A percentile compares a stretch with the other conserved stretches of the same genome.
phyloP scores from a whole-genome alignment of 2,329 filamentous ascomycete genomes.

The Gaeumannomyces sp. region DNA sequence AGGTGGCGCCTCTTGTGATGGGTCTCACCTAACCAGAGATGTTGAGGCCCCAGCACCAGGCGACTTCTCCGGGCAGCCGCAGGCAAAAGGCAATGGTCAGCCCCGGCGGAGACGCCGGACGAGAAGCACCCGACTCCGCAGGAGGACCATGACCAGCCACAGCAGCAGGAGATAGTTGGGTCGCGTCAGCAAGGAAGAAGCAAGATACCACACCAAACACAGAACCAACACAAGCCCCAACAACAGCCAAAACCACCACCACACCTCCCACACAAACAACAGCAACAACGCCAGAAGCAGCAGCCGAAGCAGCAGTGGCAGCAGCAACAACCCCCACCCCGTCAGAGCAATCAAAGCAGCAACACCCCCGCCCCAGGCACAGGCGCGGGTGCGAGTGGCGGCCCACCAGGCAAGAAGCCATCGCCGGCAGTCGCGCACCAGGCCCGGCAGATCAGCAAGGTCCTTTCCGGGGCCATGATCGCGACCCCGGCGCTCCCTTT shows the following conservation, averaged over 20 bases:
- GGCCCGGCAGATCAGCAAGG: background rate
- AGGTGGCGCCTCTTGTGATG: too few species aligned
- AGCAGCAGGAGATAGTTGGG: background rate
- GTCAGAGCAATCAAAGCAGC: background rate
- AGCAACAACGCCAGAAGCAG: background rate
- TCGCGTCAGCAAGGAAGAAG: background rate
- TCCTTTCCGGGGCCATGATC: constrained; percentile 3
- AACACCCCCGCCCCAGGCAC: background rate
- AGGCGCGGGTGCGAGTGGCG: background rate
- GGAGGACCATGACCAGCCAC: background rate
- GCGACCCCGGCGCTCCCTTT: background rate
- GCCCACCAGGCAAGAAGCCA: background rate
- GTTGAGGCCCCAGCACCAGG: background rate
- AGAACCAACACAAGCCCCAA: background rate
- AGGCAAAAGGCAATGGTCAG: background rate
- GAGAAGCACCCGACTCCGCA: background rate
- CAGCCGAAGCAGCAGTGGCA: background rate
- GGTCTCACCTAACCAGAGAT: background rate
- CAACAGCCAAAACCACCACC: background rate
- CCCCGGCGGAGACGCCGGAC: constrained; percentile 2
- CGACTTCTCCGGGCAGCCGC: background rate
- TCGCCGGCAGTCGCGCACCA: background rate
- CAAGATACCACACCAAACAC: background rate
- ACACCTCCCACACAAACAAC: background rate
- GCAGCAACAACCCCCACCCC: background rate